Evolutionary conservation across 2,329 filamentous ascomycete genomes (phyloP).

Genomic region (Calonectria montana): DNA sequence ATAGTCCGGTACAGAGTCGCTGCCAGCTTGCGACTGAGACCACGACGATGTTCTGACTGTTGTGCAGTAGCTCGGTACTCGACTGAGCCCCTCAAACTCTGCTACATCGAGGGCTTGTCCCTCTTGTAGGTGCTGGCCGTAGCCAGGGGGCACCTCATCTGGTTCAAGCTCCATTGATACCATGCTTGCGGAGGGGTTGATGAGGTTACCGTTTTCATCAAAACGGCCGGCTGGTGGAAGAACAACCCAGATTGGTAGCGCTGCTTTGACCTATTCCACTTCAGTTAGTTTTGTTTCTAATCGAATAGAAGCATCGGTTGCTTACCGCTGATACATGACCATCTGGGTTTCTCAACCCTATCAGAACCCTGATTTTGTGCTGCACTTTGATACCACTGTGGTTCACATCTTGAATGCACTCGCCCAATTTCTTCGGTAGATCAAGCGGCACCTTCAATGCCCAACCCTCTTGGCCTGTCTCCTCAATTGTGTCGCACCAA

Average conservation of each 20-base stretch:
- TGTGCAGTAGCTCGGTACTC: background rate
- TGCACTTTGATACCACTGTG: slow-evolving; percentile 88
- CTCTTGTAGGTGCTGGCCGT: background rate
- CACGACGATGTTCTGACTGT: background rate
- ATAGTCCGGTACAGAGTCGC: background rate
- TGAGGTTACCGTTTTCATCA: slow-evolving; percentile 83
- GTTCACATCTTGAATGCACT: slow-evolving; percentile 90
- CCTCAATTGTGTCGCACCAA: slow-evolving; percentile 75
- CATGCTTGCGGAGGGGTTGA: background rate
- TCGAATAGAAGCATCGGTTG: fast-evolving
- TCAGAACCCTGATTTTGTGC: slow-evolving; percentile 90
- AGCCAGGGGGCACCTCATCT: background rate
- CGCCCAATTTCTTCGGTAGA: slow-evolving; percentile 81
- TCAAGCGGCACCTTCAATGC: slow-evolving; percentile 69
- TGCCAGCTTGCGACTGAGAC: background rate
- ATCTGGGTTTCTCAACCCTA: slow-evolving; percentile 92
- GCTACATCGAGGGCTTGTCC: background rate
- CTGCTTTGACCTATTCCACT: slow-evolving; percentile 76
- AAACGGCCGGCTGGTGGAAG: slow-evolving; percentile 93
- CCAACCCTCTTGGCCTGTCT: slow-evolving; percentile 74
- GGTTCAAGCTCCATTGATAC: background rate
- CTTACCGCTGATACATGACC: slow-evolving; percentile 89
- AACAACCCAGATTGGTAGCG: slow-evolving; percentile 89
- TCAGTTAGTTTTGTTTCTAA: background rate
- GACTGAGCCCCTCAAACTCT: background rate